Percentiles rank a stretch among this genome's conserved stretches.
phyloP scores from a whole-genome alignment of 306 rosid species.

The Canavalia ensiformis region DNA sequence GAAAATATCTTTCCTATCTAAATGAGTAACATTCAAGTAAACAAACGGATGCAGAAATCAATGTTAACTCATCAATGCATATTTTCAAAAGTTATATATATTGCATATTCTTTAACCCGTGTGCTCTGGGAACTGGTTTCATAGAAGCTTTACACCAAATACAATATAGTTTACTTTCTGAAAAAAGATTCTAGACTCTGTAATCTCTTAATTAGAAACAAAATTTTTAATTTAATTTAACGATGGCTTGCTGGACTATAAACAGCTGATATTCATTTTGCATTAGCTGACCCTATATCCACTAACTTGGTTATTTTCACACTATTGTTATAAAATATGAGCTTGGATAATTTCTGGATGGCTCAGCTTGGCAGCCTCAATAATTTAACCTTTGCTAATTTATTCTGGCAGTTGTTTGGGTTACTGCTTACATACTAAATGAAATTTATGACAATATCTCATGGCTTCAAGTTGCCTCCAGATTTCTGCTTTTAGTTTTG shows the following conservation, averaged over 20 bases:
- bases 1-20: conserved; percentile 29
- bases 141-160: conserved; percentile 17
- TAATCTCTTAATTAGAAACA: conserved; percentile 13
- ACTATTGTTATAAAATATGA: conserved; percentile 11
- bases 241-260: background rate
- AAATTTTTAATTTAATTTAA: conserved; percentile 5
- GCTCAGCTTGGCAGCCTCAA: conserved; percentile 24
- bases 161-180: conserved; percentile 23
- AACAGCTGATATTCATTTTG: conserved; percentile 34
- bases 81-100: conserved; percentile 32
- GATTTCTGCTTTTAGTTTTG: conserved; percentile 81
- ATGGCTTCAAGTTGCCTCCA: conserved; percentile 86
- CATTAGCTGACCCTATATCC: conserved; percentile 1
- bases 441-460: conserved; percentile 86
- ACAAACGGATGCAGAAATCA: conserved; percentile 26
- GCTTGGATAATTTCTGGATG: conserved; percentile 16
- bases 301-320: conserved; percentile 19
- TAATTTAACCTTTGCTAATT: conserved; percentile 45
- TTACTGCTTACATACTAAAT: conserved; percentile 76
- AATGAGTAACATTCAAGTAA: conserved; percentile 22
- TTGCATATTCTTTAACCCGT: conserved; percentile 9
- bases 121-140: conserved; percentile 24
- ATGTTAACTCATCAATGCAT: conserved; percentile 5
- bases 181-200: background rate
- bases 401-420: conserved; percentile 79